Evolutionary conservation across 768 basidiomycete genomes (phyloP), one percentile per base, ranked within the genome.

Genomic region (Mrakia frigida): DNA sequence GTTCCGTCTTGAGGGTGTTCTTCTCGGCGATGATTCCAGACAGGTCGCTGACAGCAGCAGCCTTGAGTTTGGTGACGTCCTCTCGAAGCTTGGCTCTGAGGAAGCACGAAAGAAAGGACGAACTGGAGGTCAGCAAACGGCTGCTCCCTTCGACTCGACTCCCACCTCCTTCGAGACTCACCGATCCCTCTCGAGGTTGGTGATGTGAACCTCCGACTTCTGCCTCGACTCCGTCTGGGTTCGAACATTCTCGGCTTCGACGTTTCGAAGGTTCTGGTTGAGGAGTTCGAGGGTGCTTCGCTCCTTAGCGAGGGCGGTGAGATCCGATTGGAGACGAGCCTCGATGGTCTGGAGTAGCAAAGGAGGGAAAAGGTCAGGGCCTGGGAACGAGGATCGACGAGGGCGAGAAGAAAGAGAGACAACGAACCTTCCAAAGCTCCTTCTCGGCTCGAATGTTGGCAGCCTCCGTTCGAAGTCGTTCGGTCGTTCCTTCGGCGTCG

Each of bases 381-480:
- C 46, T 39, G 81, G 87, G 43, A 78, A 21, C 2, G 56, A 16
- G 25, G 35, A n/a, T 31, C 7, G 37, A n/a, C 46, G 46, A 50
- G 46, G n/a, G 46, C 16, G 18, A 52, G 25, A 46, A 35, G 23
- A 13, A 31, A 9, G 28, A 23, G n/a, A 50, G n/a, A 23, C 6
- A 25, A 70, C 82, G 72, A 72, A 92, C 93, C 90, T 93, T 92
- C 91, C 91, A 93, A 50, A 95, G 92, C 81, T 89, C 90, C 86
- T 93, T 95, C 87, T 98, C 96, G 0, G 94, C 94, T 60, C 91
- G 89, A 25, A 97, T 87, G 82, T 92, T 95, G 3, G 92, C 91
- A 79, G 87, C 88, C 80, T 98, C 95, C 79, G 91, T 92, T 14
- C 92, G 89, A 53, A 94, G 85, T 75, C 91, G 90, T 78, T 95